Percentiles rank a stretch among this genome's conserved stretches.
Evolutionary conservation across 2,329 filamentous ascomycete species (phyloP).

Genomic region (Alternaria novae-zelandiae): DNA sequence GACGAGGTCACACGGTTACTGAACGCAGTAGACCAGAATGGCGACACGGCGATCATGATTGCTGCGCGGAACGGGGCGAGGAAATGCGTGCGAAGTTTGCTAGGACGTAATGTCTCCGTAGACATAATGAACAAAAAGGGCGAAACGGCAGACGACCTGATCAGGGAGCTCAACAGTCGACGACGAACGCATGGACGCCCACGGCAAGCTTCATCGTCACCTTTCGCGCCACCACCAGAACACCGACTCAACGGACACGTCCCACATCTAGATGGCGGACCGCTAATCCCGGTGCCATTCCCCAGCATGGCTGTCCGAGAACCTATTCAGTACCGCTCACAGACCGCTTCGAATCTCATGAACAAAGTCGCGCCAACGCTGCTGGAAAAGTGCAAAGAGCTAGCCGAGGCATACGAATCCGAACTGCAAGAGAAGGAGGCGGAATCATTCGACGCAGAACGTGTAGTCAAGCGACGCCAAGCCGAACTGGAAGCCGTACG

Average conservation of each 20-base stretch:
- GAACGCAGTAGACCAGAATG: slow-evolving; percentile 81
- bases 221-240: slow-evolving; percentile 52
- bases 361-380: slow-evolving; percentile 65
- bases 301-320: slow-evolving; percentile 28
- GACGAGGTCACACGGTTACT: slow-evolving; percentile 79
- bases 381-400: slow-evolving; percentile 53
- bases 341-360: slow-evolving; percentile 65
- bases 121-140: slow-evolving; percentile 83
- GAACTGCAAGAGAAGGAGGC: slow-evolving; percentile 75
- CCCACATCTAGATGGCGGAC: slow-evolving; percentile 28
- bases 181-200: slow-evolving; percentile 65
- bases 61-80: slow-evolving; percentile 88
- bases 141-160: slow-evolving; percentile 82
- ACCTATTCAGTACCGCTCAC: slow-evolving; percentile 49
- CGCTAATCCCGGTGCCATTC: slow-evolving; percentile 35
- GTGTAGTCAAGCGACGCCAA: slow-evolving; percentile 65
- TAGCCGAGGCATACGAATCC: slow-evolving; percentile 67
- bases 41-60: slow-evolving; percentile 89
- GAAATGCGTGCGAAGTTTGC: slow-evolving; percentile 71
- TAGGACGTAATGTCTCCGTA: slow-evolving; percentile 78
- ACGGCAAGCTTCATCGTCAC: slow-evolving; percentile 77
- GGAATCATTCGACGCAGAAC: slow-evolving; percentile 55
- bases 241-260: slow-evolving; percentile 40
- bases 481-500: slow-evolving; percentile 68
- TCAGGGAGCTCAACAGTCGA: slow-evolving; percentile 72